Percentiles rank a stretch among this genome's conserved stretches.
These are phyloP conservation scores for Decorospora gaudefroyi DNA, from an alignment of 2,329 filamentous ascomycete species.

Conservation along the genomic window DNA sequence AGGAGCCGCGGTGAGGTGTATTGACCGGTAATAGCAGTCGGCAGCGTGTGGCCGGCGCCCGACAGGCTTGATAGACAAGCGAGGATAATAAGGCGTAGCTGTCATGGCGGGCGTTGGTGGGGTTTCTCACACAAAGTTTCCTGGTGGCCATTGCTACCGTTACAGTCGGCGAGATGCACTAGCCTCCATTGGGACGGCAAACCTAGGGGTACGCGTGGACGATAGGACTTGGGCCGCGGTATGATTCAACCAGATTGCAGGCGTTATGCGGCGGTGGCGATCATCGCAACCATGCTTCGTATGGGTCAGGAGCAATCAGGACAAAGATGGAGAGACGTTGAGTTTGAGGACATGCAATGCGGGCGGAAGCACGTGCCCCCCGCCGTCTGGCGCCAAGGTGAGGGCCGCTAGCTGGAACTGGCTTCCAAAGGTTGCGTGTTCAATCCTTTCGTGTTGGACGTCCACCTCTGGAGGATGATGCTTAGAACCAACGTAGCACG, in stretches of 20 bases:
- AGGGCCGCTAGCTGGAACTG: neutral
- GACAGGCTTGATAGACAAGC: constrained; percentile 26
- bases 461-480: neutral
- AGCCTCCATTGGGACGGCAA: constrained; percentile 22
- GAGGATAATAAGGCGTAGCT: constrained; percentile 29
- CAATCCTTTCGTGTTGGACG: neutral
- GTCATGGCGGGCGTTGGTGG: constrained; percentile 36
- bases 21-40: constrained; percentile 15
- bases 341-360: constrained; percentile 10
- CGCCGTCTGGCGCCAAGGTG: constrained; percentile 9
- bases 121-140: constrained; percentile 35
- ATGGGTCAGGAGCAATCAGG: constrained; percentile 7
- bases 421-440: neutral
- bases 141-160: constrained; percentile 39
- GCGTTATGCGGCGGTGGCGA: constrained; percentile 18
- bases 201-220: constrained; percentile 18
- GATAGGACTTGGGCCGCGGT: constrained; percentile 23
- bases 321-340: neutral
- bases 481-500: neutral
- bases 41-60: constrained; percentile 28
- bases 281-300: constrained; percentile 4
- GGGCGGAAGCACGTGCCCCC: constrained; percentile 18
- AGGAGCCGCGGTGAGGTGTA: constrained; percentile 13
- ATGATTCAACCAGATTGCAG: constrained; percentile 36
- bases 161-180: constrained; percentile 35